Base-by-base conservation (phyloP, 441 rosid genomes). In the Geranium incanum region DNA sequence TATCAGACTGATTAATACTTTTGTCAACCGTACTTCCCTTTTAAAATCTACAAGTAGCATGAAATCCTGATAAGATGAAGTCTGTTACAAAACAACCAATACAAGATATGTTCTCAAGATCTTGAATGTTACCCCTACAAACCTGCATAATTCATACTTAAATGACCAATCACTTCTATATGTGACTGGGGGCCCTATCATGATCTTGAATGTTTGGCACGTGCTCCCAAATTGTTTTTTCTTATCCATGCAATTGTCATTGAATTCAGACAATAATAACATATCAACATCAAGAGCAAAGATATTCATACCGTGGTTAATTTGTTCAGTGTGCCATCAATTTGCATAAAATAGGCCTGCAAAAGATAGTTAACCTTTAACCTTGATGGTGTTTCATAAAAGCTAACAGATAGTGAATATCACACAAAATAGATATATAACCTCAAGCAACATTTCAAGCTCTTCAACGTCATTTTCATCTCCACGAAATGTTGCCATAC, bases 361-460 rank as follows among this genome's bases (percentile, higher is more conserved):
- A 84, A 76, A 74, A 75, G 7, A 66, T 60, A 60, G 39, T 11
- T n/a, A 18, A 3, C 19, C 62, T 55, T 15, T 1, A 55, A n/a
- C 62, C 8, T 15, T 8, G 33, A 66, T 12, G 19, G 13, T 8
- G 3, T 66, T 13, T 66, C 11, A 66, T 36, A 6, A 59, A 18
- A 15, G 6, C 62, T 3, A 55, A 55, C 6, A 55, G 15, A 55
- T 55, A 5, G 15, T 4, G 50, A 5, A 5, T 50, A 45, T 45
- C 0, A 45, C 55, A 18, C 12, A 36, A 5, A 18, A 55, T 11
- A 59, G 7, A 16, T 13, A 7, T 63, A 52, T 64, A 73, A 93
- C 99, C 97, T 95, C 99, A 13, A 95, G 87, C 67, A 95, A 83
- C 99, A 95, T 95, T 84, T 92, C 98, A 75, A 95, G 97, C 86